These are phyloP conservation scores for Aurifilum marmelostoma DNA, from an alignment of 2,329 filamentous ascomycete genomes.

Conservation along the genomic window DNA sequence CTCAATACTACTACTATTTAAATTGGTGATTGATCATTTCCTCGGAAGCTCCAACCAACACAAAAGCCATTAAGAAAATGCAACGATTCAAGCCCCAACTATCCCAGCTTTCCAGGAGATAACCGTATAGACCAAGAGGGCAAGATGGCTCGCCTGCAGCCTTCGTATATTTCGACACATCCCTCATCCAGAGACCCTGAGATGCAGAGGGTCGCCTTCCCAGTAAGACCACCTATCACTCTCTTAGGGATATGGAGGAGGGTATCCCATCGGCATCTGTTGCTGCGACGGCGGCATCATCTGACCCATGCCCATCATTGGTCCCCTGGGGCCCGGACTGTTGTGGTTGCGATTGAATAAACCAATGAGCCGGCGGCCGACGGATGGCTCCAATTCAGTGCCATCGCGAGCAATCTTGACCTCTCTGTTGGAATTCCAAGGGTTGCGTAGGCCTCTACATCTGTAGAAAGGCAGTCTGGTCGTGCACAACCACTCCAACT, in stretches of 20 bases:
- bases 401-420: slow-evolving; percentile 96
- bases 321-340: slow-evolving; percentile 23
- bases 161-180: not conserved
- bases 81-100: not conserved
- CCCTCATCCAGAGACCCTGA: not conserved
- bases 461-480: slow-evolving; percentile 84
- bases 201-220: not conserved
- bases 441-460: slow-evolving; percentile 84
- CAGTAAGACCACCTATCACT: not conserved
- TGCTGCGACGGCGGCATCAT: slow-evolving; percentile 22
- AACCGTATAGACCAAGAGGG: not conserved
- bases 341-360: slow-evolving; percentile 68
- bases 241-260: slow-evolving; percentile 19
- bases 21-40: not conserved
- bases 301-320: slow-evolving; percentile 23
- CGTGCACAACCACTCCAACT: slow-evolving; percentile 87
- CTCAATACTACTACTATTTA: not conserved
- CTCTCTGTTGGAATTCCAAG: slow-evolving; percentile 93
- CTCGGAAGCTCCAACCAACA: not conserved
- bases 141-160: not conserved
- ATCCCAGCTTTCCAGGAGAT: not conserved
- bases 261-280: slow-evolving; percentile 27
- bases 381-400: slow-evolving; percentile 83
- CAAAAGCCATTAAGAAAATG: not conserved
- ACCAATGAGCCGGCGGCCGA: slow-evolving; percentile 75